These are phyloP conservation scores for Albifimbria verrucaria DNA, from an alignment of 2,329 filamentous ascomycete species.

Conservation along the genomic window DNA sequence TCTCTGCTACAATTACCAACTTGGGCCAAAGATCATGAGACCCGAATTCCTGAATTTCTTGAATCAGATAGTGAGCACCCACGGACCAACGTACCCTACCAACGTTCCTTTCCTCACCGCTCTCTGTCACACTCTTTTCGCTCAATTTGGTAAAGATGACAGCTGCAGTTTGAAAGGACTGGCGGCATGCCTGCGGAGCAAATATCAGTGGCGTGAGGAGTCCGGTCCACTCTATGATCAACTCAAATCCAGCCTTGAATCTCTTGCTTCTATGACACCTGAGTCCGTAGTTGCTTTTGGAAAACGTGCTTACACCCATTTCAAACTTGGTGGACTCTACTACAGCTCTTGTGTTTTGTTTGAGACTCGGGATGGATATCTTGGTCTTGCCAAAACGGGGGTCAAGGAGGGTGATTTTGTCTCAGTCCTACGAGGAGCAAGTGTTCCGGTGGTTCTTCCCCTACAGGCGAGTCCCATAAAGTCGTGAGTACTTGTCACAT, in stretches of 20 bases:
- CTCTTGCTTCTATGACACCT: background rate
- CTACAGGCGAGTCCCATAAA: background rate
- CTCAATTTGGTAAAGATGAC: background rate
- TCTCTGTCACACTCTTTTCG: background rate
- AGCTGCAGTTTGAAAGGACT: background rate
- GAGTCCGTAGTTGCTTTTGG: background rate
- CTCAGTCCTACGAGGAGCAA: background rate
- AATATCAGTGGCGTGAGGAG: background rate
- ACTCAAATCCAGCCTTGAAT: background rate
- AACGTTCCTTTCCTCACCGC: background rate
- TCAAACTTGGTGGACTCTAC: background rate
- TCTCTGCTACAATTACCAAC: background rate
- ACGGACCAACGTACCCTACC: background rate
- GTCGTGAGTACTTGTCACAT: background rate
- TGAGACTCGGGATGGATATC: background rate
- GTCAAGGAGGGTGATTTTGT: background rate
- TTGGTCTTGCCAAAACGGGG: background rate
- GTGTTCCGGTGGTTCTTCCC: background rate
- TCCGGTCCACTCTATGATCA: background rate
- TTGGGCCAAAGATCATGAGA: background rate
- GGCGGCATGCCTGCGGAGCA: background rate
- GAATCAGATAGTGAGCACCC: background rate
- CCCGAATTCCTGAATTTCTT: background rate
- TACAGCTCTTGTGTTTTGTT: background rate
- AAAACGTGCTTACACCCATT: background rate